Conservation (phyloP, 306 rosid genomes). For the Cucumis sativus region DNA sequence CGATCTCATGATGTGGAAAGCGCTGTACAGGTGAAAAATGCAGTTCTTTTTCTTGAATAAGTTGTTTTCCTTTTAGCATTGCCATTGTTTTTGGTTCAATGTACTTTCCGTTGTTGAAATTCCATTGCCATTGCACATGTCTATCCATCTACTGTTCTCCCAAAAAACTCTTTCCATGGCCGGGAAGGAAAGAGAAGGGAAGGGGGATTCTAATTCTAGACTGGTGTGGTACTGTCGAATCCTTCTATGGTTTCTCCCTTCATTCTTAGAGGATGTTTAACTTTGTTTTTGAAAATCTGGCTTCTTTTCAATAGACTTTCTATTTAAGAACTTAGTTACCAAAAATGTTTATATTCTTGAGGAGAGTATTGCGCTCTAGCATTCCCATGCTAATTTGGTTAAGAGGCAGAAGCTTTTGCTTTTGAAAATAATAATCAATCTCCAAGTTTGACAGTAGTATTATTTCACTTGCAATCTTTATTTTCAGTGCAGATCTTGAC, state of each 20-base stretch:
- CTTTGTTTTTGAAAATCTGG: background rate
- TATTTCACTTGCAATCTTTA: slow-evolving; percentile 17
- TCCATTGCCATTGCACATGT: background rate
- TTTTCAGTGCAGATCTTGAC: slow-evolving; percentile 57
- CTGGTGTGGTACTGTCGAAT: background rate
- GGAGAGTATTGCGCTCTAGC: background rate
- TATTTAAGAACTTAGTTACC: background rate
- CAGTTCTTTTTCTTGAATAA: background rate
- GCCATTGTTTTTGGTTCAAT: background rate
- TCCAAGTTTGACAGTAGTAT: background rate
- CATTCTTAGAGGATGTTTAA: background rate
- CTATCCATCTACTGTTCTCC: background rate
- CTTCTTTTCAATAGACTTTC: background rate
- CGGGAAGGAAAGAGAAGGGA: background rate
- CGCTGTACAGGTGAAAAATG: slow-evolving; percentile 54
- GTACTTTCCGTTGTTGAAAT: background rate
- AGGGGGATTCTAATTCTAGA: background rate
- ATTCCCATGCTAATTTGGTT: background rate
- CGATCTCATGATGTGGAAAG: slow-evolving; percentile 49
- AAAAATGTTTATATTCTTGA: background rate
- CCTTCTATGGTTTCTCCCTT: background rate
- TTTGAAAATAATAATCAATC: background rate
- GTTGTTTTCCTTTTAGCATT: background rate
- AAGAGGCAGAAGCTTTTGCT: background rate
- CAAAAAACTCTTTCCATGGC: background rate